Percentiles rank a stretch among this genome's conserved stretches.
Evolutionary conservation across 176 grass and related monocot genomes (phyloP).

Genomic region (Tuctoria greenei): DNA sequence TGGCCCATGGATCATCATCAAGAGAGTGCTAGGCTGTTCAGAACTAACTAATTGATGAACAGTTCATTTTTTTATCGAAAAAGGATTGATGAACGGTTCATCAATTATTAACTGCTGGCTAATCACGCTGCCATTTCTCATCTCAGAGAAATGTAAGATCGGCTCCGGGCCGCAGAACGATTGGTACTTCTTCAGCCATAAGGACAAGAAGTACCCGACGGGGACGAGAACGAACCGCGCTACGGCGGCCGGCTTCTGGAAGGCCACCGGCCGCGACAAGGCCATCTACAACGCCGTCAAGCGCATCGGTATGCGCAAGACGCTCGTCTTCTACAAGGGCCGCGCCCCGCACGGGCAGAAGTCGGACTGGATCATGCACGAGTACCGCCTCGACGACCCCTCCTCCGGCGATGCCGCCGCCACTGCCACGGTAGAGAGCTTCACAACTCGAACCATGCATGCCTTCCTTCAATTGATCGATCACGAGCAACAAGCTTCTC

Average conservation of each 20-base stretch:
- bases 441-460: background rate
- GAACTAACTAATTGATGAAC: background rate
- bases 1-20: background rate
- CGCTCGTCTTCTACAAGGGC: conserved; percentile 98
- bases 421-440: conserved; percentile 26
- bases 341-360: conserved; percentile 90
- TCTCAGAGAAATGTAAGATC: conserved; percentile 87
- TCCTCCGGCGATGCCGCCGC: background rate
- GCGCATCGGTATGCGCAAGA: conserved; percentile 96
- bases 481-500: background rate
- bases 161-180: conserved; percentile 91
- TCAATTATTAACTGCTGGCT: too few species aligned
- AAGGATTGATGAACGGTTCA: too few species aligned
- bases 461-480: background rate
- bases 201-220: conserved; percentile 99
- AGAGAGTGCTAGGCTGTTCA: background rate
- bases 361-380: conserved; percentile 93
- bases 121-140: background rate
- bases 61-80: too few species aligned
- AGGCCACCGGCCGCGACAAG: conserved; percentile 97
- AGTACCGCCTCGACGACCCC: conserved; percentile 77
- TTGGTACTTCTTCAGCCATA: conserved; percentile 99
- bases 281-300: conserved; percentile 80
- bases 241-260: conserved; percentile 89
- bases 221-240: conserved; percentile 91